Conservation (phyloP, 371 early-diverging fungal species). For the Umbelopsis sp. region DNA sequence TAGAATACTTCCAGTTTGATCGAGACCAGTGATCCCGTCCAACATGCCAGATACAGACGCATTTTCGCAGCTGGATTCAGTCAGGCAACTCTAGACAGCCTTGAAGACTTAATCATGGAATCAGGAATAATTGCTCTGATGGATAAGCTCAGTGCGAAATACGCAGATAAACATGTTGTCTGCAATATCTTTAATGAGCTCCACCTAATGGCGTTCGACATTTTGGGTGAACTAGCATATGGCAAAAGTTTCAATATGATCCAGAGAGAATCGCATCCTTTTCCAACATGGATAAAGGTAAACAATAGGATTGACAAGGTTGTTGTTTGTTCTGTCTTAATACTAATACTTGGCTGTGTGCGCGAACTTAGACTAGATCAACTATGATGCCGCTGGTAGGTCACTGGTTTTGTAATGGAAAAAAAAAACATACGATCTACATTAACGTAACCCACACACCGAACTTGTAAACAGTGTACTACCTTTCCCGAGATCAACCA, state of each 20-base stretch:
- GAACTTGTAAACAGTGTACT: background rate
- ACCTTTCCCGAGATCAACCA: slow-evolving; percentile 9
- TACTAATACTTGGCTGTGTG: background rate
- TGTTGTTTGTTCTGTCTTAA: background rate
- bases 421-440: too few species aligned
- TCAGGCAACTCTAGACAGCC: background rate
- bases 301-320: too few species aligned
- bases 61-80: background rate
- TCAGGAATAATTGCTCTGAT: slow-evolving; percentile 4
- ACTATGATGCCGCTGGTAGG: background rate
- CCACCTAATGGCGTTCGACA: slow-evolving; percentile 10
- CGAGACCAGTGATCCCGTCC: background rate
- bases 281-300: slow-evolving; percentile 14
- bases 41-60: background rate
- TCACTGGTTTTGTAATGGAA: background rate
- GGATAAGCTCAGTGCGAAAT: background rate
- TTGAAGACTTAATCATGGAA: slow-evolving; percentile 6
- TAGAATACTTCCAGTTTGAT: background rate
- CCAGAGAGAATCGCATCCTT: background rate
- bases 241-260: slow-evolving; percentile 17
- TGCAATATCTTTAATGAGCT: slow-evolving; percentile 5
- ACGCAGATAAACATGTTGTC: background rate
- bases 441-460: background rate
- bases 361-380: background rate
- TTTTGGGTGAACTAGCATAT: slow-evolving; percentile 16